Evolutionary conservation across 1,284 basidiomycete species (phyloP).

Genomic region (Apiotrichum siamense): DNA sequence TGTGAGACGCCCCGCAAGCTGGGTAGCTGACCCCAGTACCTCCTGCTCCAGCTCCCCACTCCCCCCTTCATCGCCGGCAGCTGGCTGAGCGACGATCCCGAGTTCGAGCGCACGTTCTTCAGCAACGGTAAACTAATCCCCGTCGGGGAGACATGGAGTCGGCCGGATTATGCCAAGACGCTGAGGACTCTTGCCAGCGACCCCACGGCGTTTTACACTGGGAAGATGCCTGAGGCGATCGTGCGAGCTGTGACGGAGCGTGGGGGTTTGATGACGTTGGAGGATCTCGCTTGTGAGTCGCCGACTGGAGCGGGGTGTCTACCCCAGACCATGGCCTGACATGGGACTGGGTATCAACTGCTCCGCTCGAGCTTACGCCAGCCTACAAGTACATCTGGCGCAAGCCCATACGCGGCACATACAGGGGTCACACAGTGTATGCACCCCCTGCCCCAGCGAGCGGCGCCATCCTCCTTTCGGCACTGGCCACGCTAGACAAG

Average conservation of each 20-base stretch:
- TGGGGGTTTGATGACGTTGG: slow-evolving; percentile 36
- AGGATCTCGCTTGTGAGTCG: slow-evolving; percentile 30
- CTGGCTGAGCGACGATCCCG: slow-evolving; percentile 10
- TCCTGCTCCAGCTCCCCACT: slow-evolving; percentile 4
- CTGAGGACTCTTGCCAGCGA: slow-evolving; percentile 30
- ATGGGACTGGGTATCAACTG: too few species aligned
- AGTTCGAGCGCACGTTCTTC: slow-evolving; percentile 12
- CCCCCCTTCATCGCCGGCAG: slow-evolving; percentile 6
- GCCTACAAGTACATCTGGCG: slow-evolving; percentile 30
- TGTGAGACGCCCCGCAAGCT: slow-evolving; percentile 10
- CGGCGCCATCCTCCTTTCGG: slow-evolving; percentile 33
- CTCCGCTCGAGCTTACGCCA: slow-evolving; percentile 5
- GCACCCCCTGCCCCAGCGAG: slow-evolving; percentile 39
- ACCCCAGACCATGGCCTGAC: too few species aligned
- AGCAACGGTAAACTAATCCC: slow-evolving; percentile 26
- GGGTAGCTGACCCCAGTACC: slow-evolving; percentile 7
- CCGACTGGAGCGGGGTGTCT: too few species aligned
- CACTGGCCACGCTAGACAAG: slow-evolving; percentile 29
- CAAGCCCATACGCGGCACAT: slow-evolving; percentile 24
- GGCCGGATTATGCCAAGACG: slow-evolving; percentile 33
- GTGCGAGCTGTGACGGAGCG: slow-evolving; percentile 23
- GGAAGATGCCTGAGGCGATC: slow-evolving; percentile 30
- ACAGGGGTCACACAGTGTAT: slow-evolving; percentile 27
- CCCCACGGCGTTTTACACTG: slow-evolving; percentile 32
- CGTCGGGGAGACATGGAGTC: slow-evolving; percentile 18